Base-by-base conservation (phyloP, 2,329 filamentous ascomycete species). In the Epichloe elymi region DNA sequence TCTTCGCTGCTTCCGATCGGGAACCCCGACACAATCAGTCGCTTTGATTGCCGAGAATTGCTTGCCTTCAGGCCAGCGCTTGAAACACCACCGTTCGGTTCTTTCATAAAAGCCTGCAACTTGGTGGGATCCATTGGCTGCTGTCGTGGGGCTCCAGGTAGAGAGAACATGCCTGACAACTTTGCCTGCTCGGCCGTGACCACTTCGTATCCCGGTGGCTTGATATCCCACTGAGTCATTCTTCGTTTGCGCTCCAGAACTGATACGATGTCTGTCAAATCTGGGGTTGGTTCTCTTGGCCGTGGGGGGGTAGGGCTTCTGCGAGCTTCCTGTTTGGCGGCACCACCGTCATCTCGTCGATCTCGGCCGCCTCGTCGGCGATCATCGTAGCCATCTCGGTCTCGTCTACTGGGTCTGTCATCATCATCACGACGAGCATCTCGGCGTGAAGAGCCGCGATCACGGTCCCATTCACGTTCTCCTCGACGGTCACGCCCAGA, bases 151-250 rank as follows among this genome's bases (percentile, higher is more conserved):
- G 93, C 93, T 57, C 93, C 93, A 3, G 93, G 93, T 44, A 99
- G 80, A 54, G 94, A 90, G 73, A 98, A 99, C 93, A 98, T 96
- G 73, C 91, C 85, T 58, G 94, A 98, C 43, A 98, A 78, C 74
- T 99, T 99, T 48, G 93, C 94, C 68, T 98, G 94, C 69, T 98
- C 94, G 20, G 93, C 89, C 2, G 93, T 96, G 57, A 99, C 91
- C 67, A 93, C 95, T 64, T 98, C 94, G 63, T 99, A 99, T 43
- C 93, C 91, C 15, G 89, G 88, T 5, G 93, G 93, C 72, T 98
- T 98, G 68, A 98, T 96, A 67, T 99, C 94, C 93, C 93, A 99
- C 69, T 98, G 94, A 37, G 90, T 97, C 74, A 98, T 74, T 53
- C 93, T 85, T 59, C 94, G 85, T 74, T 90, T 93, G 61, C 91